Evolutionary conservation across 345 rosid genomes (phyloP), one percentile per base, ranked within the genome.

Genomic region (Abelmoschus esculentus): DNA sequence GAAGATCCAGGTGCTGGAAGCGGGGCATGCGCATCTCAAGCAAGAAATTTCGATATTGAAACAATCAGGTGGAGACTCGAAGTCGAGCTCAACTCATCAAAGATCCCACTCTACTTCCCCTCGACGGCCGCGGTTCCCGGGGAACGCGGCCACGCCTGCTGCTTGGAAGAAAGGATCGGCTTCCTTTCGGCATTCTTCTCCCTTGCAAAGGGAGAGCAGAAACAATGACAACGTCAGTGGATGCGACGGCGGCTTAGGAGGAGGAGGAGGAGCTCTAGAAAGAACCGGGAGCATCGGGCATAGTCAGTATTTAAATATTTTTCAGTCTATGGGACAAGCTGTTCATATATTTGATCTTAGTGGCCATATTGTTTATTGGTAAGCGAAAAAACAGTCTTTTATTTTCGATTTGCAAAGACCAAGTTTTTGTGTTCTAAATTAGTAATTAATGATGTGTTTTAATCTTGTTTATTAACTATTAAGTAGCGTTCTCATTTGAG

Each of bases 281-380:
- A 61, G 19, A 61, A 52, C 60, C 18, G 76, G 63, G 13, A 74
- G 26, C 60, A 88, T 91, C 69, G 80, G 85, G 1, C 86, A 91
- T 58, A 84, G 71, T 36, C 96, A 91, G 73, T 91, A 83, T 82
- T 80, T 89, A 81, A 91, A 88, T 73, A 95, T 95, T 19, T 84
- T 95, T 78, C 96, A 95, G 82, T 86, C 91, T 17, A 85, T 95
- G 97, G 96, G 96, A 44, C 99, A 95, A 70, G 79, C 96, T 54
- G 93, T 95, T 79, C 96, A 95, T 76, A 91, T 92, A 66, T 79
- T 82, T 68, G 96, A 88, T 79, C 78, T 79, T 1, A 66, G 70
- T 18, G 85, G 84, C 71, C 88, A 89, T 28, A 78, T 95, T 8
- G 83, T 91, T 67, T 91, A 91, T 72, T 95, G 97, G 99, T 95